Conservation (phyloP, 2,329 filamentous ascomycete genomes). For the Coleophoma cylindrospora region DNA sequence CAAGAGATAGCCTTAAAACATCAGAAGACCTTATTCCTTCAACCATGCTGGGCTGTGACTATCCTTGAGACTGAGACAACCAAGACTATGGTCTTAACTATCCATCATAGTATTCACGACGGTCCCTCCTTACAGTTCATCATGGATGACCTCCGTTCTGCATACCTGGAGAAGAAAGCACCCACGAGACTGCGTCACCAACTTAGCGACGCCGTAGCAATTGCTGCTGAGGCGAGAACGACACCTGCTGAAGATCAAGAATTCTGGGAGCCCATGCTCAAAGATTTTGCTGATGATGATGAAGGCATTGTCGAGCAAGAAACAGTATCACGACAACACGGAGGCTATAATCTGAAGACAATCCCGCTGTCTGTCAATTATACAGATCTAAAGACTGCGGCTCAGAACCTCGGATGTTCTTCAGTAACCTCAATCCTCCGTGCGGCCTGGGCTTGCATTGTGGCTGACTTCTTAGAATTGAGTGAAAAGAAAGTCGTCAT, state of each 20-base stretch:
- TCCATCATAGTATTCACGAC: slow-evolving; percentile 30
- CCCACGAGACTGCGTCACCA: slow-evolving; percentile 18
- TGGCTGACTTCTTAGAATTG: slow-evolving; percentile 23
- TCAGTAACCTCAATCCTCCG: slow-evolving; percentile 25
- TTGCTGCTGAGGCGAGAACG: slow-evolving; percentile 15
- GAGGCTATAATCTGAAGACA: not conserved
- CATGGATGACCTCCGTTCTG: slow-evolving; percentile 19
- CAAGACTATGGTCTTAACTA: slow-evolving; percentile 24
- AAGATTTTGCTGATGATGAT: slow-evolving; percentile 18
- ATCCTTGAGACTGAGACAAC: slow-evolving; percentile 19
- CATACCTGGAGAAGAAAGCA: slow-evolving; percentile 14
- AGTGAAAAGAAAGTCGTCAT: slow-evolving; percentile 20
- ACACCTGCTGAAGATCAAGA: slow-evolving; percentile 10
- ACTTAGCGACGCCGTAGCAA: slow-evolving; percentile 21
- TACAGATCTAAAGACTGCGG: slow-evolving; percentile 13
- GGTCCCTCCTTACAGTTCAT: slow-evolving; percentile 26
- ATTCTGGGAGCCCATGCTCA: slow-evolving; percentile 22
- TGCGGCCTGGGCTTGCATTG: slow-evolving; percentile 24
- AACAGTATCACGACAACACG: not conserved
- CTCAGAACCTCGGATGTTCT: slow-evolving; percentile 15
- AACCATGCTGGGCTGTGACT: slow-evolving; percentile 27
- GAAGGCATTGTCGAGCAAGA: slow-evolving; percentile 6
- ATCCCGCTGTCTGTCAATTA: not conserved
- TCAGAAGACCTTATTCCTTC: slow-evolving; percentile 23
- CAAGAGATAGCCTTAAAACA: slow-evolving; percentile 18